Evolutionary conservation across 164 flowering plant genomes (phyloP).

Genomic region (Vitis rotundifolia): DNA sequence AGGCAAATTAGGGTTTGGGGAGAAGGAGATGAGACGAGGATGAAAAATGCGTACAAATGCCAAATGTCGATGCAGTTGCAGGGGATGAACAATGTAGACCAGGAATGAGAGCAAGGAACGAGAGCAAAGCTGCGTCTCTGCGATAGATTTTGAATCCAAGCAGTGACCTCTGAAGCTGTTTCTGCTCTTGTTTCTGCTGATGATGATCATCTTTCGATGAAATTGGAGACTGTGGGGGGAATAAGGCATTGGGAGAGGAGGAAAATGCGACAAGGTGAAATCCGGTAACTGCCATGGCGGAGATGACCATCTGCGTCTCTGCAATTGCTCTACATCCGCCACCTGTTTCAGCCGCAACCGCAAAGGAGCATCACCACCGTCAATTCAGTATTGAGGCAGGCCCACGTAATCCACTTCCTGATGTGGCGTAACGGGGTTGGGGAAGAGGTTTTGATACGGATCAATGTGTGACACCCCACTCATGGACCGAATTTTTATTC

Average conservation of each 20-base stretch:
- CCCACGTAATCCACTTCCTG: too few species aligned
- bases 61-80: conserved; percentile 56
- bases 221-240: conserved; percentile 1
- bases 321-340: too few species aligned
- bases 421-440: too few species aligned
- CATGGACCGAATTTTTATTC: too few species aligned
- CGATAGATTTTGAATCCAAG: conserved; percentile 16
- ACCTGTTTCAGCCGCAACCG: too few species aligned
- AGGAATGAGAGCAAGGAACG: conserved; percentile 32
- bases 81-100: conserved; percentile 29
- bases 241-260: neutral
- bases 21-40: neutral
- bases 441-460: too few species aligned
- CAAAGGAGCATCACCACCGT: too few species aligned
- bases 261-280: neutral
- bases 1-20: conserved; percentile 23
- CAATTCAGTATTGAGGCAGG: too few species aligned
- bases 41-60: conserved; percentile 46
- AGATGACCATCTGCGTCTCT: neutral
- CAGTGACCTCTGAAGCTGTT: neutral
- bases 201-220: neutral
- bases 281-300: neutral
- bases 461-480: too few species aligned
- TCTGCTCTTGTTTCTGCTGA: neutral
- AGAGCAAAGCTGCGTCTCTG: conserved; percentile 28